Percentiles rank a stretch among this genome's conserved stretches.
Conservation (phyloP, 73 alveolate species). For the Stentor coeruleus region DNA sequence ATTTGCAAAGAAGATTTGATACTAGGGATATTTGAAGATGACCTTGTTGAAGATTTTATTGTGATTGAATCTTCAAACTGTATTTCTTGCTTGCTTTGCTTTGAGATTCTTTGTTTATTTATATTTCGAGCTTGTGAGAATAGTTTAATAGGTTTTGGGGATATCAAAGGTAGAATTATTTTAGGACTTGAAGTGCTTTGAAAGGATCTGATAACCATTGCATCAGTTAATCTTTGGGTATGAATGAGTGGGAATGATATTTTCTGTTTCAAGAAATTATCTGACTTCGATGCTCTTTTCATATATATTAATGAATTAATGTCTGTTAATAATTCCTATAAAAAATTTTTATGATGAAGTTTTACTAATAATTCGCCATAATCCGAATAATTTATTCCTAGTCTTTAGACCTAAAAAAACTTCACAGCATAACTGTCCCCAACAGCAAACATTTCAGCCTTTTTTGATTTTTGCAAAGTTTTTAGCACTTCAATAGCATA, state of each 20-base stretch:
- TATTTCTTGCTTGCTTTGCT: too few relatives aligned
- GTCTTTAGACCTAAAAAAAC: too few relatives aligned
- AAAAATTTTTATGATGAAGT: too few relatives aligned
- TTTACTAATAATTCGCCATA: too few relatives aligned
- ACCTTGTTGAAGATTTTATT: neutral
- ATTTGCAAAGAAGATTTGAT: neutral
- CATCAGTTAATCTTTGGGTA: neutral
- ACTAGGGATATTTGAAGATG: neutral
- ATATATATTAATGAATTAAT: too few relatives aligned
- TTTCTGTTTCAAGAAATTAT: too few relatives aligned
- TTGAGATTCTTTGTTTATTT: neutral
- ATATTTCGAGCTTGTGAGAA: neutral
- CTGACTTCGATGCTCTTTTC: neutral
- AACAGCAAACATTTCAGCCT: constrained; percentile 8
- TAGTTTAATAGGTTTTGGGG: neutral
- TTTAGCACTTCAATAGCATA: neutral
- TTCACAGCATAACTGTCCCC: constrained; percentile 9
- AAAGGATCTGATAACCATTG: neutral
- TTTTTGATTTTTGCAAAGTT: constrained; percentile 13
- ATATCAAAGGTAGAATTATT: neutral
- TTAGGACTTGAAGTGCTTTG: neutral
- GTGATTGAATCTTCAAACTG: too few relatives aligned
- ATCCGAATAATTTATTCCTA: too few relatives aligned
- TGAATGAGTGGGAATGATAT: neutral
- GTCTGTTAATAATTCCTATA: too few relatives aligned